phyloP scores from a whole-genome alignment of 176 grass and related monocot species.

The Calamus simplicifolius region DNA sequence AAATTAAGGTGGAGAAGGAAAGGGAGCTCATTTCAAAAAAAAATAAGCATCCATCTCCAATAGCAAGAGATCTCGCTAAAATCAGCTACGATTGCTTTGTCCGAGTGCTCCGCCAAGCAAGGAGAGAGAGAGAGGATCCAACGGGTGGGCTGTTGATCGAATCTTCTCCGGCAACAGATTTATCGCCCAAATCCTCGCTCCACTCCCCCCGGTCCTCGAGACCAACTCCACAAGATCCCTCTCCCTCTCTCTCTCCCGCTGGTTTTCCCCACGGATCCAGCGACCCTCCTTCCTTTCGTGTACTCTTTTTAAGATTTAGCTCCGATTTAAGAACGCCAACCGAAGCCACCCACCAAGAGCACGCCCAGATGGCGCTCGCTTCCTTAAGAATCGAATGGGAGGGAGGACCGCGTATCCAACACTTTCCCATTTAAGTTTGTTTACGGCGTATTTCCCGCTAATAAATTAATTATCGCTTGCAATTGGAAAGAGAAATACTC shows the following conservation, averaged over 20 bases:
- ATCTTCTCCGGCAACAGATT: conserved; percentile 1
- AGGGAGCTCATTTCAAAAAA: too few relatives aligned
- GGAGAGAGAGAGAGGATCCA: background rate
- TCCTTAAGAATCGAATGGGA: too few relatives aligned
- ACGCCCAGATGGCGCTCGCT: too few relatives aligned
- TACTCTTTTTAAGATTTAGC: background rate
- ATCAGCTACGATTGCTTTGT: background rate
- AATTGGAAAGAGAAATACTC: too few relatives aligned
- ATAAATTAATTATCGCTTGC: too few relatives aligned
- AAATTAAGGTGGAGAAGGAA: too few relatives aligned
- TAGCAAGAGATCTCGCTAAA: conserved; percentile 1
- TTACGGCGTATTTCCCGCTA: too few relatives aligned
- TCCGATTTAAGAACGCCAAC: too few relatives aligned
- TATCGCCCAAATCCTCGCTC: conserved; percentile 14
- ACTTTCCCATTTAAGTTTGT: too few relatives aligned
- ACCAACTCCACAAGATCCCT: background rate
- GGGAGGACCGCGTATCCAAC: too few relatives aligned
- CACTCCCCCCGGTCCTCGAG: conserved; percentile 10
- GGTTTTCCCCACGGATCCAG: background rate
- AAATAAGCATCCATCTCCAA: too few relatives aligned
- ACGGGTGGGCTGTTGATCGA: conserved; percentile 1
- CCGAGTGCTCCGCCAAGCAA: background rate
- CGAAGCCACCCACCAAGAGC: too few relatives aligned
- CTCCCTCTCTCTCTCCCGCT: background rate
- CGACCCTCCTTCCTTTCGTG: background rate